phyloP scores from a whole-genome alignment of 306 rosid species.

The Hippophae rhamnoides region DNA sequence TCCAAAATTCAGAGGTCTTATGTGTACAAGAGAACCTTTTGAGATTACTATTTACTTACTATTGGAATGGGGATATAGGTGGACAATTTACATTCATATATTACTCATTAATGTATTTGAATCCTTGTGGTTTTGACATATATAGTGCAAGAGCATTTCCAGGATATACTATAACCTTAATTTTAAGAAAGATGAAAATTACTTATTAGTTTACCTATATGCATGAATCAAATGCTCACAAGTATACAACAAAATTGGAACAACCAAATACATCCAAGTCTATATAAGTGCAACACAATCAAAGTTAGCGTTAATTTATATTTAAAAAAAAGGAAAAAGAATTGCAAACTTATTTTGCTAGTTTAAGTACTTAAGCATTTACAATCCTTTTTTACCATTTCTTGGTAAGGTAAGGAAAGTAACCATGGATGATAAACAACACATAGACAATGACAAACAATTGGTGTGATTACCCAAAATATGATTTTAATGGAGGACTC shows the following conservation, averaged over 20 bases:
- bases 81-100: slow-evolving; percentile 59
- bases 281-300: slow-evolving; percentile 10
- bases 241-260: slow-evolving; percentile 60
- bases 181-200: neutral
- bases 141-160: slow-evolving; percentile 50
- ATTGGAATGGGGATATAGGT: slow-evolving; percentile 70
- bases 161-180: slow-evolving; percentile 56
- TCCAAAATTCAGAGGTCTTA: too few species aligned
- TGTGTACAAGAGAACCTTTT: neutral
- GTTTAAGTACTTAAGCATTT: slow-evolving; percentile 4
- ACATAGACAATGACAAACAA: slow-evolving; percentile 69
- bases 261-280: slow-evolving; percentile 86
- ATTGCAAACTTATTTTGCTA: too few species aligned
- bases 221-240: slow-evolving; percentile 75
- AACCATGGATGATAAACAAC: slow-evolving; percentile 48
- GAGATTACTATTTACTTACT: slow-evolving; percentile 28
- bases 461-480: slow-evolving; percentile 88
- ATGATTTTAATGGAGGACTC: too few species aligned
- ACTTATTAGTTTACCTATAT: slow-evolving; percentile 21
- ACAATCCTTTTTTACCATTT: slow-evolving; percentile 83
- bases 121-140: slow-evolving; percentile 60
- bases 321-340: neutral
- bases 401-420: slow-evolving; percentile 28
- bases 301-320: neutral
- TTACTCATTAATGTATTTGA: slow-evolving; percentile 50